phyloP scores from a whole-genome alignment of 1,139 yeast genomes.

The Candida gigantensis region DNA sequence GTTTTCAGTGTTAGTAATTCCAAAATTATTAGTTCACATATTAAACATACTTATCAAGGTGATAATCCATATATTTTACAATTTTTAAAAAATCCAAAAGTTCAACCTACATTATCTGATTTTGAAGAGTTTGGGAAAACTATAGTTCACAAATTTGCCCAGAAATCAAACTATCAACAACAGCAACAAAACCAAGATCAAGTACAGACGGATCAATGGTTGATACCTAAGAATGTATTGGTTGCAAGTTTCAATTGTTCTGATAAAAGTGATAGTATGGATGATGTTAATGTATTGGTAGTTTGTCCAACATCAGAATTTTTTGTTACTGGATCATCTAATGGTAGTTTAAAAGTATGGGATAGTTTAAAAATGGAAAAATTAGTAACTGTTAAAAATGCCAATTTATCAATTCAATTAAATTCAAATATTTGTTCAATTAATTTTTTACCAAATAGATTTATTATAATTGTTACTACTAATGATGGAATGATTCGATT shows the following conservation, averaged over 20 bases:
- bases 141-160: constrained; percentile 5
- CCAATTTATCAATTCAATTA: constrained; percentile 52
- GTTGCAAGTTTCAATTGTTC: constrained; percentile 51
- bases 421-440: constrained; percentile 50
- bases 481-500: constrained; percentile 63
- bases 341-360: constrained; percentile 78
- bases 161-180: constrained; percentile 4
- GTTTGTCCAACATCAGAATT: constrained; percentile 64
- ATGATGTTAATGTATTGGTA: constrained; percentile 54
- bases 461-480: constrained; percentile 69
- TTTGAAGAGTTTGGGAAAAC: constrained; percentile 67
- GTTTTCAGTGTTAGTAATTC: constrained; percentile 37
- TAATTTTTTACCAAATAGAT: constrained; percentile 57
- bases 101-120: constrained; percentile 59
- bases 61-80: constrained; percentile 61
- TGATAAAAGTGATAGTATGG: constrained; percentile 22
- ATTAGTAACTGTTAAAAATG: constrained; percentile 57
- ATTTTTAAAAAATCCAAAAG: constrained; percentile 53
- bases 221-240: constrained; percentile 46
- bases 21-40: constrained; percentile 38
- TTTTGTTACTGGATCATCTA: constrained; percentile 76
- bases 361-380: constrained; percentile 66
- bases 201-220: not conserved
- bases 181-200: constrained; percentile 3
- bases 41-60: constrained; percentile 65